Base-by-base conservation (phyloP, 805 yeast genomes). In the Zygosaccharomyces rouxii region DNA sequence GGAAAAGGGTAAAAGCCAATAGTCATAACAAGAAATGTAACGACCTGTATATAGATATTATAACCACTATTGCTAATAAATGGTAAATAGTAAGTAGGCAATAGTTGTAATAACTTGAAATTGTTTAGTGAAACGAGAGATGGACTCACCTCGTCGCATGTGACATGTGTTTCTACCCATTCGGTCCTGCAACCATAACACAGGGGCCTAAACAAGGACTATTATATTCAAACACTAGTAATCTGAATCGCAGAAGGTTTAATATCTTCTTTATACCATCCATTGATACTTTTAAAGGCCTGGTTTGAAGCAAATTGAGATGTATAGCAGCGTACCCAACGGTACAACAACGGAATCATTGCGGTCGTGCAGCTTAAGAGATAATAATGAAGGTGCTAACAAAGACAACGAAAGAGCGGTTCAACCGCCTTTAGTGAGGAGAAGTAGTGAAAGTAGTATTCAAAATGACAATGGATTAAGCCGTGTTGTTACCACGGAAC, bases 401-500 rank as follows among this genome's bases (percentile, higher is more conserved):
- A 9, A 16, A 30, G 35, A 29, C 14, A 18, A 33, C 11, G 37
- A 33, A 10, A 16, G 37, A 33, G 19, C 19, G 16, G 19, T 33
- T n/a, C 21, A 33, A 14, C 11, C 37, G 19, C 37, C 19, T 6
- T 33, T 16, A 33, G 19, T 33, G 11, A 18, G 19, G 18, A n/a
- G 37, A 9, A 18, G 10, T 10, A 33, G 22, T 33, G 21, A 33
- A 9, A 33, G 21, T 16, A 33, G 19, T 16, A 10, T 16, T 33
- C 22, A 33, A 4, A 14, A 33, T 9, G 37, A 33, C 18, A 41
- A 29, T 41, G 44, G 26, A 33, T 21, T 41, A 33, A 39, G 19
- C 31, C 46, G 46, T 30, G 49, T 51, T 9, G 41, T 48, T 2
- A 51, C 55, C 5, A 52, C 55, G 13, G 59, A 55, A 43, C 57